These are phyloP conservation scores for Angophora floribunda DNA, from an alignment of 345 rosid genomes.

Conservation along the genomic window DNA sequence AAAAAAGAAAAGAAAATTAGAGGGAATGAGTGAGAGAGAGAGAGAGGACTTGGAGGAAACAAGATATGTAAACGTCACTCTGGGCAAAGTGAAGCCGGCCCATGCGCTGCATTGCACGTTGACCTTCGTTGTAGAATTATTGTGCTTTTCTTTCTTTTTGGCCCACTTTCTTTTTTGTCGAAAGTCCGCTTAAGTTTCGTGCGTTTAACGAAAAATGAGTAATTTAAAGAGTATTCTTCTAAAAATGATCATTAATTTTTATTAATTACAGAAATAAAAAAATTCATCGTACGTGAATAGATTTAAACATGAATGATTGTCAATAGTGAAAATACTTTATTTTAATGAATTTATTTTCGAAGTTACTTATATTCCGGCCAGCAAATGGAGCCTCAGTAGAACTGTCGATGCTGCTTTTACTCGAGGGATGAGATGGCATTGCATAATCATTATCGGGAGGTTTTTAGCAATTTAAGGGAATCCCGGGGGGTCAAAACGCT, in stretches of 20 bases:
- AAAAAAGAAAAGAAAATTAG: no score
- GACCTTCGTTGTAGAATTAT: neutral
- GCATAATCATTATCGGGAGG: neutral
- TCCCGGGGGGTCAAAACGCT: neutral
- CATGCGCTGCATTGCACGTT: neutral
- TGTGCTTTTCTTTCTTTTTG: neutral
- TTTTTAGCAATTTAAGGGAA: neutral
- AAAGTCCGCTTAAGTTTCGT: neutral
- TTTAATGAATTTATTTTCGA: no score
- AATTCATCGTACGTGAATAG: no score
- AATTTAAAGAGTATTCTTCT: no score
- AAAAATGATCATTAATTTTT: accelerated
- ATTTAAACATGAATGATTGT: no score
- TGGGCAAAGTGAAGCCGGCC: neutral
- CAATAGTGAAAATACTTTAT: neutral
- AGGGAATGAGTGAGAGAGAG: neutral
- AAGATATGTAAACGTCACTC: neutral
- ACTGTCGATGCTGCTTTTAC: neutral
- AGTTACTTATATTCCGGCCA: neutral
- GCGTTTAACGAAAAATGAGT: no score
- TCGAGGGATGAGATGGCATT: neutral
- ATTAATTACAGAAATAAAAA: no score
- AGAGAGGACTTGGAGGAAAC: neutral
- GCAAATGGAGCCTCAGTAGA: neutral
- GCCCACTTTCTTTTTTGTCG: no score